A percentile compares a stretch with the other conserved stretches of the same genome.
Conservation (phyloP, 2,329 filamentous ascomycete species). For the Beauveria caledonica region DNA sequence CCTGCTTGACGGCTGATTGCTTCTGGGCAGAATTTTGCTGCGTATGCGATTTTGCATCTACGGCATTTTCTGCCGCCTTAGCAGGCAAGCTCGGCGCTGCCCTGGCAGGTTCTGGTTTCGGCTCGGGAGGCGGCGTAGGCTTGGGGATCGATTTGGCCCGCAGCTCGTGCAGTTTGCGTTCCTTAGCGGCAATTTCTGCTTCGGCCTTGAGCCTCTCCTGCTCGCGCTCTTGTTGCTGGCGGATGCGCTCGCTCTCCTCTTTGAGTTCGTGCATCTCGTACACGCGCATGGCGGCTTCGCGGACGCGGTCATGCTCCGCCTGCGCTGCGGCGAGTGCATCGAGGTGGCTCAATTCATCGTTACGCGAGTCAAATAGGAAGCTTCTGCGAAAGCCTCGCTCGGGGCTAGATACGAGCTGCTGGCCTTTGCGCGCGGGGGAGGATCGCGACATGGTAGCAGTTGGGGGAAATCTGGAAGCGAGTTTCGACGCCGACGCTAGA, state of each 20-base stretch:
- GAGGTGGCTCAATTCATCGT: conserved; percentile 54
- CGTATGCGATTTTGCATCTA: background rate
- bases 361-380: conserved; percentile 54
- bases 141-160: conserved; percentile 36
- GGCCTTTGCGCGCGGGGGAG: conserved; percentile 31
- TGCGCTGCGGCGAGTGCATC: conserved; percentile 59
- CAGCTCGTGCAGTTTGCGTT: conserved; percentile 39
- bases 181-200: conserved; percentile 37
- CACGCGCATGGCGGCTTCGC: conserved; percentile 39
- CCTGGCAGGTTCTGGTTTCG: conserved; percentile 9
- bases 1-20: conserved; percentile 3
- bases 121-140: conserved; percentile 26
- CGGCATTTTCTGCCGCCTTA: conserved; percentile 13
- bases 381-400: conserved; percentile 43
- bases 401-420: conserved; percentile 31
- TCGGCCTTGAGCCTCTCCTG: conserved; percentile 38
- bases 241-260: conserved; percentile 35
- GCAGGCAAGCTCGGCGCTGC: conserved; percentile 1
- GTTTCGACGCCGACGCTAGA: background rate
- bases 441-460: conserved; percentile 33
- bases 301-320: conserved; percentile 58
- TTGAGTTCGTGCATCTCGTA: conserved; percentile 39
- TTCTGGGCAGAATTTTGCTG: background rate
- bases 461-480: background rate
- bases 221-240: conserved; percentile 37